phyloP scores from a whole-genome alignment of 192 early-diverging fungal genomes.

The Umbelopsis sp. region DNA sequence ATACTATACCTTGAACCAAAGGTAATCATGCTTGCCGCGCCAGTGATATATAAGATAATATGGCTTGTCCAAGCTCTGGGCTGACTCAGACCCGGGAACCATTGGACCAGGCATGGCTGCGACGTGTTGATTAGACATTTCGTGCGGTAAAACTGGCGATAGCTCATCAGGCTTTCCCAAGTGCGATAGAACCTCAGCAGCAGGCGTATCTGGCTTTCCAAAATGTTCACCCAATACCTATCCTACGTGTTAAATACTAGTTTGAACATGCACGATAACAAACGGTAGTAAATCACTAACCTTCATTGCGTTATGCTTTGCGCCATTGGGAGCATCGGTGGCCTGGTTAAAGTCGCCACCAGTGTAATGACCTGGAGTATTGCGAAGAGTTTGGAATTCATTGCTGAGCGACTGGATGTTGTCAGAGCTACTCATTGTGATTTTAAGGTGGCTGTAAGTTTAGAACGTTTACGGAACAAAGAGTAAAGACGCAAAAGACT shows the following conservation, averaged over 20 bases:
- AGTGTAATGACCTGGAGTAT: slow-evolving; percentile 40
- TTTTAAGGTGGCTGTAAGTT: neutral
- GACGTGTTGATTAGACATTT: slow-evolving; percentile 5
- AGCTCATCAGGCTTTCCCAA: slow-evolving; percentile 57
- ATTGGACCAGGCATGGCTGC: slow-evolving; percentile 37
- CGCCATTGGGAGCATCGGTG: slow-evolving; percentile 45
- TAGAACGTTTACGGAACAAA: slow-evolving; percentile 7
- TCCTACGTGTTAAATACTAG: too few relatives aligned
- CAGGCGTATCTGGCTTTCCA: slow-evolving; percentile 47
- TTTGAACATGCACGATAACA: too few relatives aligned
- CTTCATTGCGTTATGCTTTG: slow-evolving; percentile 44
- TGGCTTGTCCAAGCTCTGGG: slow-evolving; percentile 3
- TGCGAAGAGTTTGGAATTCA: slow-evolving; percentile 40
- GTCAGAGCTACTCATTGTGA: slow-evolving; percentile 17
- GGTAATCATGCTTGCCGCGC: slow-evolving; percentile 43
- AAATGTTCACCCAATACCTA: slow-evolving; percentile 52
- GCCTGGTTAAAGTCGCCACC: slow-evolving; percentile 35
- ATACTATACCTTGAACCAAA: slow-evolving; percentile 39
- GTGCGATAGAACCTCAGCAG: slow-evolving; percentile 39
- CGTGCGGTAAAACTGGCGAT: slow-evolving; percentile 36
- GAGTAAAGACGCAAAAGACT: slow-evolving; percentile 12
- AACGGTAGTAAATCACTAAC: slow-evolving; percentile 6
- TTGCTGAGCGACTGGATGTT: slow-evolving; percentile 32
- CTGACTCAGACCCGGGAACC: slow-evolving; percentile 3
- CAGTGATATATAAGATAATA: slow-evolving; percentile 37